Evolutionary conservation across 148 eudicot species (phyloP), one percentile per base, ranked within the genome.

Genomic region (Beta vulgaris): DNA sequence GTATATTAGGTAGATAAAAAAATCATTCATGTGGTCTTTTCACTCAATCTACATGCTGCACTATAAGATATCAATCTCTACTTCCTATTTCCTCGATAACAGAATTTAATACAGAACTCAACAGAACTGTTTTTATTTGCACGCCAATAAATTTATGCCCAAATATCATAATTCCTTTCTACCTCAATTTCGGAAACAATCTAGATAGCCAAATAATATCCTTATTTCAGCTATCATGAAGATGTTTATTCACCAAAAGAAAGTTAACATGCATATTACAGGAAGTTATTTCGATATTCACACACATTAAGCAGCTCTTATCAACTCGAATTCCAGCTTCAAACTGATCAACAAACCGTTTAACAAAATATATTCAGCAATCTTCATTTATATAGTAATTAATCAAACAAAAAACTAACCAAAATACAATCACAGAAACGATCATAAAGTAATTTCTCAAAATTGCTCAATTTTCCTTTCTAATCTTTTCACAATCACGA

Each of bases 211-310:
- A 23, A 21, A 4, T n/a, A 51, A 21, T 51, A 5, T 51, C 57
- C 57, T 6, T 19, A 51, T 8, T 21, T 7, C 57, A 51, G 26
- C 57, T 21, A n/a, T 58, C 13, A 26, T 28, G 10, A 26, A 11
- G 13, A 4, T 2, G 1, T 54, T 54, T n/a, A n/a, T 54, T 54
- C 18, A 23, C 59, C 35, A 72, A 6, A 36, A 51, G 16, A 40
- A 71, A 36, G 25, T 26, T 54, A 34, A 23, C 28, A 12, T 36
- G 36, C 76, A 73, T 73, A 28, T 39, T 59, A 26, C 67, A 40
- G 19, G 19, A 7, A 58, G 14, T 4, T 2, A 57, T 9, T 7
- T 6, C 11, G 6, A 21, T 0, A 21, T 21, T 19, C 26, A 25
- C 10, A 29, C 25, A 15, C 72, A 31, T n/a, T n/a, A 28, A 44